phyloP scores from a whole-genome alignment of 208 protist species.

The Strigomonas galati region DNA sequence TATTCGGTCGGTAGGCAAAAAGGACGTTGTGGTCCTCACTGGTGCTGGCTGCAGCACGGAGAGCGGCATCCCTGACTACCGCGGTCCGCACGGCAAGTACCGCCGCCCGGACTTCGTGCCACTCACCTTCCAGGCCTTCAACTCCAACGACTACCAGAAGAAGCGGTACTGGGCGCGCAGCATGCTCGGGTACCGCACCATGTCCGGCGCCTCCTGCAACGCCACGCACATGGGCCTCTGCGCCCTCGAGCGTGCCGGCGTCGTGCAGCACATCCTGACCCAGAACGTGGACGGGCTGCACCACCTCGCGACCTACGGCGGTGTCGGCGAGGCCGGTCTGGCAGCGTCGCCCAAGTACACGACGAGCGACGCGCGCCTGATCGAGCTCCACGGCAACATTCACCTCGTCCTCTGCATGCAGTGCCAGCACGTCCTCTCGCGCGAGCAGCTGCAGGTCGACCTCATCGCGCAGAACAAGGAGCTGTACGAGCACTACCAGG shows the following conservation, averaged over 20 bases:
- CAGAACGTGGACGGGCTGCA: slow-evolving; percentile 88
- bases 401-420: slow-evolving; percentile 56
- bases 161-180: slow-evolving; percentile 79
- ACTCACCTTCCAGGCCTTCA: slow-evolving; percentile 65
- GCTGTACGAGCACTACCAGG: slow-evolving; percentile 29
- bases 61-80: slow-evolving; percentile 82
- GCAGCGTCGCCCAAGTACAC: slow-evolving; percentile 41
- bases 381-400: slow-evolving; percentile 77
- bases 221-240: slow-evolving; percentile 52
- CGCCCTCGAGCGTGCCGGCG: slow-evolving; percentile 25
- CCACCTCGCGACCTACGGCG: slow-evolving; percentile 62
- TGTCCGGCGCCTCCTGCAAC: slow-evolving; percentile 61
- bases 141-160: slow-evolving; percentile 49
- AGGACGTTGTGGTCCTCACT: slow-evolving; percentile 47
- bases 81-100: slow-evolving; percentile 66
- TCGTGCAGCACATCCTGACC: slow-evolving; percentile 55
- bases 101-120: slow-evolving; percentile 61
- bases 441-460: slow-evolving; percentile 40
- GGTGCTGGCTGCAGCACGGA: slow-evolving; percentile 85
- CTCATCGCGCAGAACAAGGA: slow-evolving; percentile 35
- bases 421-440: slow-evolving; percentile 46
- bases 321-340: slow-evolving; percentile 26
- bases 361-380: slow-evolving; percentile 36
- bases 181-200: slow-evolving; percentile 61
- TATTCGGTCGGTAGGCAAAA: slow-evolving; percentile 9